Percentiles rank a stretch among this genome's conserved stretches.
phyloP scores from a whole-genome alignment of 768 basidiomycete genomes.

The Terana coerulea region DNA sequence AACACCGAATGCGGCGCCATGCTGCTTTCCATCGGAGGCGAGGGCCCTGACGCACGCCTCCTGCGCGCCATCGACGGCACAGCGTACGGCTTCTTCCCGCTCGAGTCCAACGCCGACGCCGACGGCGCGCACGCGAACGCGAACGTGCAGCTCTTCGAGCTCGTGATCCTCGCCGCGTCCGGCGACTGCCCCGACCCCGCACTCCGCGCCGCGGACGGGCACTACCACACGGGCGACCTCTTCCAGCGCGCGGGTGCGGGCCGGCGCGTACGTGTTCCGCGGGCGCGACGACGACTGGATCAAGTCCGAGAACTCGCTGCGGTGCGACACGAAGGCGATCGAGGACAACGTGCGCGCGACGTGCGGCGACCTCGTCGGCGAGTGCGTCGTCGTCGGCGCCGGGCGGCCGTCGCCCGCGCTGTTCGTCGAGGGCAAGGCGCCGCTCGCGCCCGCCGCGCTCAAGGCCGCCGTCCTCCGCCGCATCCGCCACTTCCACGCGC shows the following conservation, averaged over 20 bases:
- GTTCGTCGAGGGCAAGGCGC: constrained; percentile 57
- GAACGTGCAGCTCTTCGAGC: constrained; percentile 55
- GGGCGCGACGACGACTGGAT: constrained; percentile 86
- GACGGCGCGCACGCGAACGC: constrained; percentile 47
- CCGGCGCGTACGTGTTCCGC: constrained; percentile 59
- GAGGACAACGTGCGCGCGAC: constrained; percentile 71
- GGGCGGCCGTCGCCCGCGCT: constrained; percentile 74
- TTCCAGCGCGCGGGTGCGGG: constrained; percentile 54
- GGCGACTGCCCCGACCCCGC: constrained; percentile 63
- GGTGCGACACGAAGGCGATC: constrained; percentile 79
- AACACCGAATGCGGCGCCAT: constrained; percentile 79
- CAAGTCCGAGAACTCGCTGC: constrained; percentile 72
- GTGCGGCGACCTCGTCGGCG: constrained; percentile 61
- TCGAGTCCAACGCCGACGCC: constrained; percentile 33
- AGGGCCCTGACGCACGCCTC: constrained; percentile 45
- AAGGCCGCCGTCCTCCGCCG: constrained; percentile 72
- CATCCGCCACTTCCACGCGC: constrained; percentile 67
- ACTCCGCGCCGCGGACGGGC: constrained; percentile 57
- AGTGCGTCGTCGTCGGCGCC: constrained; percentile 74
- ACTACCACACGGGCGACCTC: constrained; percentile 81
- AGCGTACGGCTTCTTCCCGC: constrained; percentile 64
- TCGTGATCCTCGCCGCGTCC: constrained; percentile 66
- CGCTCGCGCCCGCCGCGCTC: constrained; percentile 52
- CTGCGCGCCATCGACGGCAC: constrained; percentile 60
- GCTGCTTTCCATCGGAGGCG: constrained; percentile 55